Evolutionary conservation across 306 rosid genomes (phyloP).

Genomic region (Lathyrus aphaca): DNA sequence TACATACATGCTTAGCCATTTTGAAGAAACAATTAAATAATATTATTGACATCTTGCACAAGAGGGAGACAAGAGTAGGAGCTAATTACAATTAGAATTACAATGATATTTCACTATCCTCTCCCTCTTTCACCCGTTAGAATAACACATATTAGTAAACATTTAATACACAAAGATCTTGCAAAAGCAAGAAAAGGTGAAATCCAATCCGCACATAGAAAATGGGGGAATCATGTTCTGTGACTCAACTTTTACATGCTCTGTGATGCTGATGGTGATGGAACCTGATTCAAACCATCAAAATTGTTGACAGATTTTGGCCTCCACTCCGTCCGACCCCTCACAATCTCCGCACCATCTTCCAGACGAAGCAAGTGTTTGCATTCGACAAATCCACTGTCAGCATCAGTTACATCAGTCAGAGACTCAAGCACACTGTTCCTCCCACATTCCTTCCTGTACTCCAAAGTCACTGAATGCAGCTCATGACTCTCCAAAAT

Average conservation of each 20-base stretch:
- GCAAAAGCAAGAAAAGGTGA: slow-evolving; percentile 44
- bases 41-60: slow-evolving; percentile 38
- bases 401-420: slow-evolving; percentile 60
- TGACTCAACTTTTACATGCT: slow-evolving; percentile 36
- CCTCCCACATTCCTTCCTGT: slow-evolving; percentile 91
- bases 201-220: slow-evolving; percentile 32
- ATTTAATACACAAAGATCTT: slow-evolving; percentile 39
- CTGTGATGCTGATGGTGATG: slow-evolving; percentile 49
- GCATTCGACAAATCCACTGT: slow-evolving; percentile 63
- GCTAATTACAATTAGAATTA: slow-evolving; percentile 61
- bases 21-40: slow-evolving; percentile 41
- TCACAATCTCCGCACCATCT: slow-evolving; percentile 81
- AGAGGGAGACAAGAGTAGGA: slow-evolving; percentile 30
- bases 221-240: not conserved
- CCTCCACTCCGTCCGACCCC: slow-evolving; percentile 92
- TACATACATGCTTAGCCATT: slow-evolving; percentile 49
- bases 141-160: slow-evolving; percentile 38
- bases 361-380: slow-evolving; percentile 84
- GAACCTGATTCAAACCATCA: slow-evolving; percentile 47
- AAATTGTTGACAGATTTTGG: slow-evolving; percentile 58
- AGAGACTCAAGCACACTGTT: slow-evolving; percentile 84
- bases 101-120: slow-evolving; percentile 37
- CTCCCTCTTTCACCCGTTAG: slow-evolving; percentile 18
- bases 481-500: slow-evolving; percentile 87
- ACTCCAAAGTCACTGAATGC: slow-evolving; percentile 72